Conservation (phyloP, 2,329 filamentous ascomycete species). For the Fusarium foetens region DNA sequence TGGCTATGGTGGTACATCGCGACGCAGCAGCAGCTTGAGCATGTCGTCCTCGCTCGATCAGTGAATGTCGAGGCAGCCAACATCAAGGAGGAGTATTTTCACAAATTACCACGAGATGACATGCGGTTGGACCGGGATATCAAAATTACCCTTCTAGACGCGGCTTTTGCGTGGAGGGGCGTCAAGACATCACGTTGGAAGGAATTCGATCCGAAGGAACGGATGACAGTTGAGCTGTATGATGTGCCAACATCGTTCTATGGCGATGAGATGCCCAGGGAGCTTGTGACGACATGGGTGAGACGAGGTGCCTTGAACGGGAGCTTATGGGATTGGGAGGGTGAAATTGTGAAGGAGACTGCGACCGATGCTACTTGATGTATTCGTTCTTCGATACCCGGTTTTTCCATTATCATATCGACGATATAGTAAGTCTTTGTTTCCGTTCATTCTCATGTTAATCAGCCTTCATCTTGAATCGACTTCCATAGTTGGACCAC, state of each 20-base stretch:
- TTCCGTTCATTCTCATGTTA: neutral
- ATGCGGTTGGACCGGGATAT: constrained; percentile 43
- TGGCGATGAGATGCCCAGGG: constrained; percentile 50
- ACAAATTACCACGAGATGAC: constrained; percentile 46
- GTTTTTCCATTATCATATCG: neutral
- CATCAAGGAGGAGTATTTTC: constrained; percentile 56
- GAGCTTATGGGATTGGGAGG: constrained; percentile 52
- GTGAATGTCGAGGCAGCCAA: constrained; percentile 48
- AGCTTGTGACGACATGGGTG: constrained; percentile 55
- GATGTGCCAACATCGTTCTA: constrained; percentile 54
- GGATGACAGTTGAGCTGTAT: constrained; percentile 53
- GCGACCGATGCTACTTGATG: neutral
- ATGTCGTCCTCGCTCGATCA: constrained; percentile 56
- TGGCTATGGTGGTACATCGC: constrained; percentile 54
- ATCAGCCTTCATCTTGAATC: neutral
- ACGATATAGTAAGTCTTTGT: neutral
- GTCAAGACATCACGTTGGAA: constrained; percentile 47
- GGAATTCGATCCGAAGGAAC: constrained; percentile 50
- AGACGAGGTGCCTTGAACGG: constrained; percentile 54
- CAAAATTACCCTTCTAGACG: constrained; percentile 49
- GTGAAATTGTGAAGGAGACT: constrained; percentile 27
- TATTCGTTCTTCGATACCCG: neutral
- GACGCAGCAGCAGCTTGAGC: constrained; percentile 51
- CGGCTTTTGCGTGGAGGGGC: constrained; percentile 36
- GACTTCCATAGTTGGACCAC: too few relatives aligned